Evolutionary conservation across 108 stramenopile species (phyloP).

Genomic region (Aureococcus anophagefferens): DNA sequence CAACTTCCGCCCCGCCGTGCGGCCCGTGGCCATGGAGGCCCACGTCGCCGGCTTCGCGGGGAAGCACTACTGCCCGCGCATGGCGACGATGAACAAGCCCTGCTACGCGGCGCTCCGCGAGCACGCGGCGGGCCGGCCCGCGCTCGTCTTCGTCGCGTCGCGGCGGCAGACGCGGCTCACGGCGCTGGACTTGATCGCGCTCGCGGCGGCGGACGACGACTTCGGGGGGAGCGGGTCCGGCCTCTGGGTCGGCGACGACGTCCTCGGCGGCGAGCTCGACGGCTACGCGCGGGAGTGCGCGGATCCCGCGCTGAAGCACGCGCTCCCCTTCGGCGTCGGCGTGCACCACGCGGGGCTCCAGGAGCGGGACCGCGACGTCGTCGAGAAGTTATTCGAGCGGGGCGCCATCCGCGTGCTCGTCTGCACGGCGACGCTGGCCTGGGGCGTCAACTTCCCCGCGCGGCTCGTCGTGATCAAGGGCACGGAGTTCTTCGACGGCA

Average conservation of each 20-base stretch:
- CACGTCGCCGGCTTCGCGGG: slow-evolving; percentile 95
- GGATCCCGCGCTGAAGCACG: slow-evolving; percentile 84
- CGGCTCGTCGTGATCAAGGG: slow-evolving; percentile 91
- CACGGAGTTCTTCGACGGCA: slow-evolving; percentile 97
- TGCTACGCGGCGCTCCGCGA: slow-evolving; percentile 92
- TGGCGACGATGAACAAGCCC: slow-evolving; percentile 99
- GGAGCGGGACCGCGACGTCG: slow-evolving; percentile 58
- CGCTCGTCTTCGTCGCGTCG: slow-evolving; percentile 50
- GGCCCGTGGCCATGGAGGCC: slow-evolving; percentile 85
- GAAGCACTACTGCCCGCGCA: slow-evolving; percentile 86
- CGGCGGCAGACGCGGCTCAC: slow-evolving; percentile 89
- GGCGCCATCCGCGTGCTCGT: slow-evolving; percentile 90
- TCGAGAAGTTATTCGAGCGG: slow-evolving; percentile 76
- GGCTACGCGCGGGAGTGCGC: slow-evolving; percentile 47
- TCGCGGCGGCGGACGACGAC: slow-evolving; percentile 69
- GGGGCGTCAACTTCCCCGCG: slow-evolving; percentile 96
- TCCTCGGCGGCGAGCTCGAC: slow-evolving; percentile 60
- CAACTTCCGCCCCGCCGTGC: slow-evolving; percentile 90
- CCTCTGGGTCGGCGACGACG: slow-evolving; percentile 52
- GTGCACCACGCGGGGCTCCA: slow-evolving; percentile 90
- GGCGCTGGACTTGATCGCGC: slow-evolving; percentile 77
- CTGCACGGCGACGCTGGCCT: slow-evolving; percentile 70
- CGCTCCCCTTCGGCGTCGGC: slow-evolving; percentile 89
- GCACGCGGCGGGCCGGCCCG: slow-evolving; percentile 41
- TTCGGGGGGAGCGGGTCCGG: slow-evolving; percentile 18